phyloP scores from a whole-genome alignment of 345 rosid species.

The Kernera saxatilis region DNA sequence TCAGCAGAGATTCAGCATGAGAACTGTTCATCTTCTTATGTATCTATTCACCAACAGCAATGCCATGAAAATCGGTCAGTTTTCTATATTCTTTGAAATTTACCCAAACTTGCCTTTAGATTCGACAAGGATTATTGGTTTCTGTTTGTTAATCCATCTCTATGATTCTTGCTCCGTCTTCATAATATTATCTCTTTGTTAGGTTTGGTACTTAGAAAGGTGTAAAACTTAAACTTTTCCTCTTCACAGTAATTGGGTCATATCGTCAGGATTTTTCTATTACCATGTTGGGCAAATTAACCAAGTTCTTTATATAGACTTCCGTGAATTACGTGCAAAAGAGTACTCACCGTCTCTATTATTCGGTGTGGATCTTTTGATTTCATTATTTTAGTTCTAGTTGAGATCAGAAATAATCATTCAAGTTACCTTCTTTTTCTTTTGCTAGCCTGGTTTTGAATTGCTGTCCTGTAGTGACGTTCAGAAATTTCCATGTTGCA shows the following conservation, averaged over 20 bases:
- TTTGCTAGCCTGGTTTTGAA: conserved; percentile 8
- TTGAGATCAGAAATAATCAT: background rate
- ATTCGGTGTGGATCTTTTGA: background rate
- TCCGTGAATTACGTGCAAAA: conserved; percentile 13
- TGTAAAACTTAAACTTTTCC: background rate
- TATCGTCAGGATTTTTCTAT: background rate
- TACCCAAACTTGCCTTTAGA: background rate
- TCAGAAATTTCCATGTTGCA: conserved; percentile 21
- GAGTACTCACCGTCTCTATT: background rate
- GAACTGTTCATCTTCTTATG: conserved; percentile 86
- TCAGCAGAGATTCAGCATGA: conserved; percentile 78
- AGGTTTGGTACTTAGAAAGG: background rate
- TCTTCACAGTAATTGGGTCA: background rate
- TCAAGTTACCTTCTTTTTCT: background rate
- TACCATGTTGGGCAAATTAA: background rate
- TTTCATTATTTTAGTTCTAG: conserved; percentile 18
- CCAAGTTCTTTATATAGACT: background rate
- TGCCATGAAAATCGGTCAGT: conserved; percentile 67
- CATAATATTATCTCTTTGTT: background rate
- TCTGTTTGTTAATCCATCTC: background rate
- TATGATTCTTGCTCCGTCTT: background rate
- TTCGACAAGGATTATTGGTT: background rate
- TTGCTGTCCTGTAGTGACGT: background rate
- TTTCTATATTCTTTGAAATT: background rate
- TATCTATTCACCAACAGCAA: conserved; percentile 75